phyloP scores from a whole-genome alignment of 306 rosid genomes.

The Potentilla sterilis region DNA sequence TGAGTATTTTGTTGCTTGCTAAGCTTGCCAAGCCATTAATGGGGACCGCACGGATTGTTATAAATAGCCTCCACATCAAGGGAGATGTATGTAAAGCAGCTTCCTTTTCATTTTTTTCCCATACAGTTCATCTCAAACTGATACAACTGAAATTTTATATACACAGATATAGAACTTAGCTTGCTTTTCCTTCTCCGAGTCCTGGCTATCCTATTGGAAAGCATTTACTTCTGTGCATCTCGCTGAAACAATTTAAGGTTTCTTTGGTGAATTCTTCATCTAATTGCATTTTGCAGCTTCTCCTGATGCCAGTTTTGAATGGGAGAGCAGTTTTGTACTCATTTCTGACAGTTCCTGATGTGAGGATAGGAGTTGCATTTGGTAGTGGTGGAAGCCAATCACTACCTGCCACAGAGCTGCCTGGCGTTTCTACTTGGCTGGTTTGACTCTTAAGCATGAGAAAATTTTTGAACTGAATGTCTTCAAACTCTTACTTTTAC shows the following conservation, averaged over 20 bases:
- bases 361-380: slow-evolving; percentile 89
- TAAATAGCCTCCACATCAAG: slow-evolving; percentile 89
- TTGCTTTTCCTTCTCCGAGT: background rate
- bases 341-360: slow-evolving; percentile 78
- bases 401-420: slow-evolving; percentile 92
- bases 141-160: background rate
- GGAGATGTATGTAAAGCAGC: slow-evolving; percentile 76
- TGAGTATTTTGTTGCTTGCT: slow-evolving; percentile 85
- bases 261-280: slow-evolving; percentile 17
- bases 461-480: background rate
- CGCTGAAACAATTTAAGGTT: slow-evolving; percentile 12
- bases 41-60: slow-evolving; percentile 93
- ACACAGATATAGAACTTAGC: background rate
- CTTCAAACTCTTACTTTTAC: slow-evolving; percentile 4
- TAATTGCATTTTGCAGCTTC: slow-evolving; percentile 60
- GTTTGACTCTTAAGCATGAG: slow-evolving; percentile 41
- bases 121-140: background rate
- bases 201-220: background rate
- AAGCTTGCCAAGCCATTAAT: slow-evolving; percentile 81
- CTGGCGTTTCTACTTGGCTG: slow-evolving; percentile 95
- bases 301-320: slow-evolving; percentile 66
- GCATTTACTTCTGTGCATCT: slow-evolving; percentile 2
- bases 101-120: slow-evolving; percentile 17
- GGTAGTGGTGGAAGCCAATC: slow-evolving; percentile 98
- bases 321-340: slow-evolving; percentile 85